Evolutionary conservation across 2,329 filamentous ascomycete genomes (phyloP).

Genomic region (Exophiala spinifera): DNA sequence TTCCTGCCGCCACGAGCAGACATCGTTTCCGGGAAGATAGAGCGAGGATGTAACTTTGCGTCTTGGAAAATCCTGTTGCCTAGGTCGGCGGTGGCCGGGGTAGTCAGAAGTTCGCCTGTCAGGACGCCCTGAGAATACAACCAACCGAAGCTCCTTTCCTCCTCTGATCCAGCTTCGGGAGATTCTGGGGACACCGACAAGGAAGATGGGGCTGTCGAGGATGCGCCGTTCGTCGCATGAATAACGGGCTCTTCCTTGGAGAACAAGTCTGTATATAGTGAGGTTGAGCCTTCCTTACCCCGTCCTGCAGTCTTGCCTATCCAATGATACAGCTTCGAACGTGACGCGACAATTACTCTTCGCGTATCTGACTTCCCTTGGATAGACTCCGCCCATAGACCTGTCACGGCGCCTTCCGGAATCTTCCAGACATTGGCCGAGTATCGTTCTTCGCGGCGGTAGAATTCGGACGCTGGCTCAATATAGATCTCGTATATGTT

Average conservation of each 20-base stretch:
- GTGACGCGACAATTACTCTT: slow-evolving; percentile 76
- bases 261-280: slow-evolving; percentile 83
- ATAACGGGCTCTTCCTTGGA: slow-evolving; percentile 77
- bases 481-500: slow-evolving; percentile 94
- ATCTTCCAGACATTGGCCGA: slow-evolving; percentile 79
- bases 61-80: slow-evolving; percentile 73
- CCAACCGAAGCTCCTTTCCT: slow-evolving; percentile 76
- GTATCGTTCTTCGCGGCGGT: slow-evolving; percentile 91
- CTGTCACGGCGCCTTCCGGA: slow-evolving; percentile 77
- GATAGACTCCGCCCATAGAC: slow-evolving; percentile 77
- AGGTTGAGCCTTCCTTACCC: slow-evolving; percentile 73
- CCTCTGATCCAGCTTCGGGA: slow-evolving; percentile 48
- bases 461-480: slow-evolving; percentile 91
- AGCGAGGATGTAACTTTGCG: slow-evolving; percentile 71
- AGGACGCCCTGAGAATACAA: slow-evolving; percentile 81
- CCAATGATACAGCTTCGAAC: slow-evolving; percentile 74
- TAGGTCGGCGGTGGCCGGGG: slow-evolving; percentile 60
- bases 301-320: slow-evolving; percentile 71
- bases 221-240: slow-evolving; percentile 66
- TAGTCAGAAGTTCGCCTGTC: slow-evolving; percentile 72
- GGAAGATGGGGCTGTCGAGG: slow-evolving; percentile 59
- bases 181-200: slow-evolving; percentile 75
- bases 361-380: slow-evolving; percentile 67
- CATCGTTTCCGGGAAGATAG: slow-evolving; percentile 69
- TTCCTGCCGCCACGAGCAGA: slow-evolving; percentile 62